A percentile compares a stretch with the other conserved stretches of the same genome.
These are phyloP conservation scores for Aspergillus piperis DNA, from an alignment of 2,329 filamentous ascomycete genomes.

Conservation along the genomic window DNA sequence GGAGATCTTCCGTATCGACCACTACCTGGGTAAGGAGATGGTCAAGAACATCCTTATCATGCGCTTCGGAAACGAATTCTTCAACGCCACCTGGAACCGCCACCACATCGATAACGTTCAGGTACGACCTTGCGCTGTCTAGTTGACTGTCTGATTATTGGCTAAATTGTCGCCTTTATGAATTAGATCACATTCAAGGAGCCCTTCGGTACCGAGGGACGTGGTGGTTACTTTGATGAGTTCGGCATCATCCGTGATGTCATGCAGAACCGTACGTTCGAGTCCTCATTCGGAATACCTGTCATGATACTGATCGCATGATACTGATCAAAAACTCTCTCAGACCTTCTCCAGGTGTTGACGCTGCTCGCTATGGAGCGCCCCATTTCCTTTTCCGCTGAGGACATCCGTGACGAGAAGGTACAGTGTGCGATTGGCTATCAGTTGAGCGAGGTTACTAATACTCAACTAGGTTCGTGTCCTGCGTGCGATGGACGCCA, in stretches of 20 bases:
- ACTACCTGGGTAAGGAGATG: conserved; percentile 99
- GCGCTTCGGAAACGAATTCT: conserved; percentile 97
- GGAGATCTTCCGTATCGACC: conserved; percentile 98
- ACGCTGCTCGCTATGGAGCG: conserved; percentile 97
- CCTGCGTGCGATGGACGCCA: conserved; percentile 85
- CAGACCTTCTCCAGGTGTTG: conserved; percentile 86
- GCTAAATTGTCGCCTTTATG: conserved; percentile 4
- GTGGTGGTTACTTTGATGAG: conserved; percentile 98
- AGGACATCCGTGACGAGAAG: conserved; percentile 98
- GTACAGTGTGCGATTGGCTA: conserved; percentile 25
- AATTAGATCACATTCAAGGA: conserved; percentile 92
- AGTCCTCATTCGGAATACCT: too few relatives aligned
- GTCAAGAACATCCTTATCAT: conserved; percentile 99
- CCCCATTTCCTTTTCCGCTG: conserved; percentile 94
- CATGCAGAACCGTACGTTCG: conserved; percentile 86
- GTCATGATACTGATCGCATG: conserved; percentile 11
- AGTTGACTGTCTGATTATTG: not conserved
- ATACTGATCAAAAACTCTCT: conserved; percentile 18
- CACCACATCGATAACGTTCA: conserved; percentile 99
- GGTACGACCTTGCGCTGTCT: conserved; percentile 38
- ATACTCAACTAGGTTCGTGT: conserved; percentile 67
- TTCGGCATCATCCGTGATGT: conserved; percentile 99
- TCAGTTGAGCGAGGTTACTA: not conserved
- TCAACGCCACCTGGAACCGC: conserved; percentile 97
- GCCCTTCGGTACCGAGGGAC: conserved; percentile 96